Conservation (phyloP, 345 rosid species). For the Gossypium arboreum region DNA sequence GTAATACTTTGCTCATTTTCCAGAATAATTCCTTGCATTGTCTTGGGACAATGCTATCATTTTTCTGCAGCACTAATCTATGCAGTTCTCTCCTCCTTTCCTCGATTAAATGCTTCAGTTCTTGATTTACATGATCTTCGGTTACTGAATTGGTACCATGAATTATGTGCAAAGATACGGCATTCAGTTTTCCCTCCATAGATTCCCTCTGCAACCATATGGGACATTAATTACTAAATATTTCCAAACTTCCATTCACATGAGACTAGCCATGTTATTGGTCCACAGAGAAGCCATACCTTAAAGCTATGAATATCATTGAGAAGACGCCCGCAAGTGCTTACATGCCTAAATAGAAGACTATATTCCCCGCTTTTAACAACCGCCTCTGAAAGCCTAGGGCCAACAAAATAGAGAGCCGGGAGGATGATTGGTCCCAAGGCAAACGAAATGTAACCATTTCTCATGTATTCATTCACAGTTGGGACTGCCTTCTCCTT, state of each 20-base stretch:
- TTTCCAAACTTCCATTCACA: background rate
- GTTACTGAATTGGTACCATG: constrained; percentile 23
- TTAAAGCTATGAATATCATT: constrained; percentile 70
- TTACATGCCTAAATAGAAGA: constrained; percentile 46
- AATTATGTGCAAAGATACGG: constrained; percentile 52
- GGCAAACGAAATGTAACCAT: constrained; percentile 66
- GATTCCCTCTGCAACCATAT: constrained; percentile 58
- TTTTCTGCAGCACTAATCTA: constrained; percentile 51
- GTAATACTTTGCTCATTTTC: constrained; percentile 71
- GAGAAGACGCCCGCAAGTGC: constrained; percentile 83
- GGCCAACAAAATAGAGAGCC: constrained; percentile 67
- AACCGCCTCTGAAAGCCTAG: constrained; percentile 47
- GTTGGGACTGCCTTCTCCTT: constrained; percentile 52
- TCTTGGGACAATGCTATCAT: constrained; percentile 51
- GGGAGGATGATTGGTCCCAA: constrained; percentile 88
- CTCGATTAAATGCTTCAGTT: constrained; percentile 29
- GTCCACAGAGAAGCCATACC: constrained; percentile 27
- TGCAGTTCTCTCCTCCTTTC: constrained; percentile 43
- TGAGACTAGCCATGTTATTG: background rate
- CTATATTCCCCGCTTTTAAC: constrained; percentile 36
- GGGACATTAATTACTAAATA: background rate
- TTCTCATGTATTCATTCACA: constrained; percentile 61
- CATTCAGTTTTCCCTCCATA: constrained; percentile 66
- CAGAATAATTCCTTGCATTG: constrained; percentile 70
- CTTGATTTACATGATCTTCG: constrained; percentile 31